Conservation (phyloP, 2,329 filamentous ascomycete species). For the Curvularia hawaiiensis region DNA sequence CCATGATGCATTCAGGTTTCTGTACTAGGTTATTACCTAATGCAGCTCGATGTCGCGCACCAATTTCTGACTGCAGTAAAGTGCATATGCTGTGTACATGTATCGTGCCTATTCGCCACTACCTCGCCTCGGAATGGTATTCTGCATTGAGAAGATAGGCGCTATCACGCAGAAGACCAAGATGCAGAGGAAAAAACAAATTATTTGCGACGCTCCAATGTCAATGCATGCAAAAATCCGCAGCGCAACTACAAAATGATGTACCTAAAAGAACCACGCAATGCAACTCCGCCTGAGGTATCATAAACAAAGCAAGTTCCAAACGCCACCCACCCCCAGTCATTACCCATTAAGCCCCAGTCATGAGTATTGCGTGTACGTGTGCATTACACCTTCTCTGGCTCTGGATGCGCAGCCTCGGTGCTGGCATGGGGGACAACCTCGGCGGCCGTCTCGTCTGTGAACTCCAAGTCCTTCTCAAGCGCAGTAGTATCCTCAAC, state of each 20-base stretch:
- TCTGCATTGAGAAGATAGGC: slow-evolving; percentile 18
- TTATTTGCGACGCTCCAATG: slow-evolving; percentile 15
- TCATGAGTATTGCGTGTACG: slow-evolving; percentile 11
- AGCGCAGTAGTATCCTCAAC: slow-evolving; percentile 81
- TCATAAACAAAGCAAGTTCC: slow-evolving; percentile 24
- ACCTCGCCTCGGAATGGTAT: slow-evolving; percentile 9
- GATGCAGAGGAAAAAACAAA: background rate
- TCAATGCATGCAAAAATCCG: slow-evolving; percentile 22
- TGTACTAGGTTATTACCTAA: background rate
- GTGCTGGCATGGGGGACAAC: slow-evolving; percentile 53
- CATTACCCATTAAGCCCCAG: slow-evolving; percentile 14
- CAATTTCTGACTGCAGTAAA: slow-evolving; percentile 1
- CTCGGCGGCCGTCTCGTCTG: slow-evolving; percentile 79
- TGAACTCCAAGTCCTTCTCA: slow-evolving; percentile 83
- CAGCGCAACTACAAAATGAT: slow-evolving; percentile 29
- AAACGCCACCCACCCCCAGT: slow-evolving; percentile 14
- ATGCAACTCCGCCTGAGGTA: slow-evolving; percentile 23
- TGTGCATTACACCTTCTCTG: slow-evolving; percentile 37
- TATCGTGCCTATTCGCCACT: background rate
- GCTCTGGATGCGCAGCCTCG: slow-evolving; percentile 19
- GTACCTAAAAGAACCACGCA: slow-evolving; percentile 24
- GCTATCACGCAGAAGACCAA: slow-evolving; percentile 25
- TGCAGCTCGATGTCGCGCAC: slow-evolving; percentile 4
- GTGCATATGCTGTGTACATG: background rate
- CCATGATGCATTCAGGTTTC: background rate